Base-by-base conservation (phyloP, 192 early-diverging fungal genomes). In the Rhizoclosmatium sp. region DNA sequence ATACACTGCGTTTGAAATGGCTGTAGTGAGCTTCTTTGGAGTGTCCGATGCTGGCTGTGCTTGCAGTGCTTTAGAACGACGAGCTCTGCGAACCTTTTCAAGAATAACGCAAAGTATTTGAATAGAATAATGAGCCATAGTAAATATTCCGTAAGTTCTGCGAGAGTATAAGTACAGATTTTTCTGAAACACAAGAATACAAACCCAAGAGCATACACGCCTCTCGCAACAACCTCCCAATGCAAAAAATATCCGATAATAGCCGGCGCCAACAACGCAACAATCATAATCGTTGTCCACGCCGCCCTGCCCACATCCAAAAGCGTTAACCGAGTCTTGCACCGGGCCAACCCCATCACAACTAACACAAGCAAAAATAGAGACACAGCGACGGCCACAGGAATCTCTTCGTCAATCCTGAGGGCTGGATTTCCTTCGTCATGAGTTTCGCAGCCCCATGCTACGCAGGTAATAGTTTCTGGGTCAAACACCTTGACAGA, bases 1-100 rank as follows among this genome's bases (percentile, higher is more conserved):
- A 76, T 80, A 80, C 21, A 74, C 79, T 3, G 78, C 79, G 4
- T 62, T 74, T 78, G 72, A 79, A 41, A 79, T 62, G 23, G 75
- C 78, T 21, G 78, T 79, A 2, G 58, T 49, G 41, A 31, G 62
- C 14, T 12, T 12, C 31, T 46, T 64, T 9, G 45, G n/a, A 59
- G 39, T 46, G 31, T 31, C 31, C 31, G 31, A 31, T 31, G 31
- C 31, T 16, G 69, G n/a, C 39, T 47, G 39, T 44, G 39, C 2
- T 12, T 21, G 40, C 51, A 41, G 59, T 41, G 21, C 47, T 67
- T 74, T 74, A 42, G 58, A 48, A 1, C 40, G 59, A 16, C 60
- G 31, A 10, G 62, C 19, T 9, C 19, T 9, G 9, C 62, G 62
- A 58, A 74, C 60, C 58, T 67, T 74, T 10, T 74, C 39, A 4